Evolutionary conservation across 2,329 filamentous ascomycete genomes (phyloP), one percentile per base, ranked within the genome.

Genomic region (Fusarium sp.): DNA sequence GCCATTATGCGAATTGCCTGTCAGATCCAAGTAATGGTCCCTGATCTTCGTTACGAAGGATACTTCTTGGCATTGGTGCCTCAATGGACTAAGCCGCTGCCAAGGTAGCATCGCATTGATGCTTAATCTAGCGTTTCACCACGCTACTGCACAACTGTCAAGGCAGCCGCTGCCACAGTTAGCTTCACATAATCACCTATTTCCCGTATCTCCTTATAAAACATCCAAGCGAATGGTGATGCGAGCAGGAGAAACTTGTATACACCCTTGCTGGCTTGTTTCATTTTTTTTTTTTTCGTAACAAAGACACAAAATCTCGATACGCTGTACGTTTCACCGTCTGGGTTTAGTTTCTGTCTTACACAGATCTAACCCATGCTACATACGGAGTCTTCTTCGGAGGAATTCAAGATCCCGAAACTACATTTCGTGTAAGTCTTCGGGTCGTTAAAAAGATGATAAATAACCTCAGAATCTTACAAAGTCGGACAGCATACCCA

Each of bases 101-200:
- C 65, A 75, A 74, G 73, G 74, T 76, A 59, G 69, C 71, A 76
- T 76, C 61, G 66, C 74, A 75, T 70, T 59, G 66, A 73, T 54
- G 69, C 67, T 74, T 75, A 67, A 69, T 76, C 71, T 71, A 63
- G 69, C 60, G 59, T 75, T 64, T 68, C 65, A 60, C 56, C 37
- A 58, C 60, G 53, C 66, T 67, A 66, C 56, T 68, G 57, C 44
- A 67, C 48, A 70, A 44, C 60, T 69, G 53, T 48, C 64, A 58
- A 56, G 37, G 15, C 42, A 62, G 46, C 46, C 46, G 44, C 56
- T 65, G 64, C 41, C 46, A 49, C 33, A 41, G 20, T 27, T 44
- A 23, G 49, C 38, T 46, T 38, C 26, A 37, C 27, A n/a, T 30
- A 35, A 23, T 48, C 33, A 41, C 37, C 15, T 42, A 35, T 57